Evolutionary conservation across 768 basidiomycete genomes (phyloP).

Genomic region (Sporobolomyces phaffii): DNA sequence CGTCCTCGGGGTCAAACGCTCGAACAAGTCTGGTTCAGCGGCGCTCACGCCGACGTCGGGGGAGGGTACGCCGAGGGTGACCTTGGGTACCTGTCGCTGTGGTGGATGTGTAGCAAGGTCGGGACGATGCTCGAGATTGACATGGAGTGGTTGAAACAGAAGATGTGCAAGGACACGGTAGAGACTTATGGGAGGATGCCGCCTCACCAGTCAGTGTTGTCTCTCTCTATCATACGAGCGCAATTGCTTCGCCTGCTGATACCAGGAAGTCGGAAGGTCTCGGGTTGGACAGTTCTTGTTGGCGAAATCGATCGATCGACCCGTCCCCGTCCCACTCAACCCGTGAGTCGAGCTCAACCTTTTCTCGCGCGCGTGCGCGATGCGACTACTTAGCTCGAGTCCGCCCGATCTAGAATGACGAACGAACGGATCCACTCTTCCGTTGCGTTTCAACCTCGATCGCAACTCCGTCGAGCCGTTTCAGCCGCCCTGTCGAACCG

Average conservation of each 20-base stretch:
- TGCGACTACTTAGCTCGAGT: neutral
- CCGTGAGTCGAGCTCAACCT: neutral
- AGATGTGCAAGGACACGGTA: neutral
- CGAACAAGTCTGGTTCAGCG: slow-evolving; percentile 16
- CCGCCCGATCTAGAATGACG: neutral
- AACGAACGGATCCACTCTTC: slow-evolving; percentile 7
- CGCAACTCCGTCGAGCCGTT: slow-evolving; percentile 37
- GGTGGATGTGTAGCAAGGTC: slow-evolving; percentile 10
- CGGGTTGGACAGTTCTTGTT: slow-evolving; percentile 6
- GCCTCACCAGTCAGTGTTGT: slow-evolving; percentile 22
- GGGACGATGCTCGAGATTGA: neutral
- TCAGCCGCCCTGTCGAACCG: neutral
- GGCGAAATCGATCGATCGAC: neutral
- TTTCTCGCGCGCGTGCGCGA: neutral
- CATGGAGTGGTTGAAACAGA: neutral
- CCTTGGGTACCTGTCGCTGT: slow-evolving; percentile 2
- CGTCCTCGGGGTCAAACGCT: slow-evolving; percentile 2
- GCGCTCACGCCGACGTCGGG: slow-evolving; percentile 21
- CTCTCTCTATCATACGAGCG: no score
- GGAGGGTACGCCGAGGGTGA: slow-evolving; percentile 21
- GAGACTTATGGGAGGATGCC: slow-evolving; percentile 8
- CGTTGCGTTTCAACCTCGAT: neutral
- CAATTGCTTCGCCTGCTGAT: neutral
- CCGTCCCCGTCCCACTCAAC: neutral
- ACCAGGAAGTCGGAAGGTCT: neutral